phyloP scores from a whole-genome alignment of 73 alveolate species.

The Stentor roeselii region DNA sequence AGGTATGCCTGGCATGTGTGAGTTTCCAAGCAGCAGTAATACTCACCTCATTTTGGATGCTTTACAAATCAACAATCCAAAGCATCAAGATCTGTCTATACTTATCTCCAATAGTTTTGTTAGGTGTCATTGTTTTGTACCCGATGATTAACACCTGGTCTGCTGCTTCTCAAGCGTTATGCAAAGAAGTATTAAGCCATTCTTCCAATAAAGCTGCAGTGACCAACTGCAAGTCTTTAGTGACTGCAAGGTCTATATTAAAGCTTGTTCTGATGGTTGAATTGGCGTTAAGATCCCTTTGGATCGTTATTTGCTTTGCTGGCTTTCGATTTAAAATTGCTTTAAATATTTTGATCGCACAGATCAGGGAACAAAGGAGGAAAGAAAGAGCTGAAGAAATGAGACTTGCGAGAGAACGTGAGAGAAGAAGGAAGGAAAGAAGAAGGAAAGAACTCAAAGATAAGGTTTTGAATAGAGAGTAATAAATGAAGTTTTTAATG shows the following conservation, averaged over 20 bases:
- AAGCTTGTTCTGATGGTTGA: background rate
- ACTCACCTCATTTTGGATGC: background rate
- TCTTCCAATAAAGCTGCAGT: background rate
- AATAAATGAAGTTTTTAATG: background rate
- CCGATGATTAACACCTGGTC: background rate
- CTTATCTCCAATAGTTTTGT: background rate
- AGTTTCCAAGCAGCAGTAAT: background rate
- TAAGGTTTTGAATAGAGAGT: background rate
- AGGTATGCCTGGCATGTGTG: background rate
- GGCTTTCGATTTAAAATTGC: background rate
- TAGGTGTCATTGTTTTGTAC: background rate
- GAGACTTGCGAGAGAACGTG: background rate
- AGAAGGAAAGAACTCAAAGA: slow-evolving; percentile 26
- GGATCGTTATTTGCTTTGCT: background rate
- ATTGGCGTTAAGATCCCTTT: background rate
- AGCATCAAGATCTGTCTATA: background rate
- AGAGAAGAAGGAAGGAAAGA: slow-evolving; percentile 28
- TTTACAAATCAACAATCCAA: background rate
- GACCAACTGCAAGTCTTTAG: background rate
- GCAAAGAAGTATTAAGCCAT: background rate
- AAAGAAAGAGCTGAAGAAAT: background rate
- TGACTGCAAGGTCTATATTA: background rate
- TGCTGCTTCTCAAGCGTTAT: background rate
- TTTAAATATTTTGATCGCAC: background rate
- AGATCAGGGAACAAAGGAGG: background rate